Evolutionary conservation across 2,329 filamentous ascomycete genomes (phyloP), one percentile per base, ranked within the genome.

Genomic region (Penicillium capsulatum): DNA sequence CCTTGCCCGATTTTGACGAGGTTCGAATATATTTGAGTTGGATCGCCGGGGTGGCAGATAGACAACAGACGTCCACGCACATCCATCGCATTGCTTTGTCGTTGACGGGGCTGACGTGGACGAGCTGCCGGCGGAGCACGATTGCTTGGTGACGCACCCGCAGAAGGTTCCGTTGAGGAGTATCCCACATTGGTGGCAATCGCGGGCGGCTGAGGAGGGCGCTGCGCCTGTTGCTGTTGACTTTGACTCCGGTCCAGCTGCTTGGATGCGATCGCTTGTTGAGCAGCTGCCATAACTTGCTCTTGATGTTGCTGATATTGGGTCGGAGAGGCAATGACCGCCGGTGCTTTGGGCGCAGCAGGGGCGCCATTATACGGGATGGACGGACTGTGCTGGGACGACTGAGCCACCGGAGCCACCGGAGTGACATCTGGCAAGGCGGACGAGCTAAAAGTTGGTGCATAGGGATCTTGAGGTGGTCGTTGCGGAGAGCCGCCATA

Each of bases 1-100:
- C 92, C 92, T 67, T 98, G 92, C 1, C 92, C 92, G 61, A 98
- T 97, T 71, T 97, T 97, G 61, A 81, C 90, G 54, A 97, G 80
- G 41, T 84, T 83, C 40, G 83, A 80, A 68, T 95, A 98, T 49
- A 91, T 83, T 38, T 86, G 82, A 17, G 87, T 86, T 3, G 92
- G 92, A 60, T 98, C 91, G 33, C 86, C 87, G 37, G 88, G 81
- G 15, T 83, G 90, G 64, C 92, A 97, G 49, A 98, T 97, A 20
- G 86, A 80, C 64, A 89, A 87, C 37, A 98, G 75, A 13, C 86
- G 82, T 14, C 81, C 79, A 27, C 94, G 77, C 39, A 98, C 86
- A 59, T 98, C 91, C 40, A 87, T 76, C 31, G 78, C 81, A 51
- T 80, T 86, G 62, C 84, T 94, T 60, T 90, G 86, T 32, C 89